Conservation (phyloP, 495 filamentous ascomycete species). For the Lasiosphaeria ovina region DNA sequence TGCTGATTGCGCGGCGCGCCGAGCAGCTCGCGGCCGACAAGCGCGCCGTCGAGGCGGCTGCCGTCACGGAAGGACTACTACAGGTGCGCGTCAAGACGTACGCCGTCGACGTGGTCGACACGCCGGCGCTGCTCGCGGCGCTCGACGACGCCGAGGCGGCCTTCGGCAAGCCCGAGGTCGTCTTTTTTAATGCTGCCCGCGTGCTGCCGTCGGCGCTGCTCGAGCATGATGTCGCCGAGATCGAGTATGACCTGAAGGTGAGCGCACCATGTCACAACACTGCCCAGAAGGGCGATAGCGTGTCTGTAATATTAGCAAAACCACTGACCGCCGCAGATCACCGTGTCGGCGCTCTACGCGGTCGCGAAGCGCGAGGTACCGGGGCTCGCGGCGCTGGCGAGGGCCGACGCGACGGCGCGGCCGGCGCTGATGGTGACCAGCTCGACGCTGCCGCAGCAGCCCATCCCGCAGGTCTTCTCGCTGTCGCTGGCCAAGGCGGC, state of each 20-base stretch:
- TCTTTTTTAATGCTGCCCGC: conserved; percentile 45
- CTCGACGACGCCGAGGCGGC: conserved; percentile 31
- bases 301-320: neutral
- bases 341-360: conserved; percentile 37
- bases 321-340: conserved; percentile 24
- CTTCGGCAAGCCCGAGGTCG: conserved; percentile 30
- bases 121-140: conserved; percentile 20
- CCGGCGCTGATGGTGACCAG: conserved; percentile 40
- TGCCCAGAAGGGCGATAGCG: neutral
- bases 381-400: conserved; percentile 27
- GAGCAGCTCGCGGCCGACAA: conserved; percentile 34
- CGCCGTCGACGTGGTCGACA: conserved; percentile 34
- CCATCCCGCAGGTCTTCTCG: conserved; percentile 38
- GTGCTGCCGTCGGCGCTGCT: conserved; percentile 31
- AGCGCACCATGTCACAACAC: neutral
- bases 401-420: conserved; percentile 20
- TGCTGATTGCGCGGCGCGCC: conserved; percentile 37
- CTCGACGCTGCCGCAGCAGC: conserved; percentile 32
- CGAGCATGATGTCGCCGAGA: conserved; percentile 28
- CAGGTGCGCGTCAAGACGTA: conserved; percentile 30
- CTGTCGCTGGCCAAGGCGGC: conserved; percentile 43
- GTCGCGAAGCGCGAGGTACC: conserved; percentile 36
- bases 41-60: conserved; percentile 22
- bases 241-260: conserved; percentile 43
- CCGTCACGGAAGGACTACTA: neutral